Conservation (phyloP, 2,329 filamentous ascomycete genomes). For the Aspergillus persii region DNA sequence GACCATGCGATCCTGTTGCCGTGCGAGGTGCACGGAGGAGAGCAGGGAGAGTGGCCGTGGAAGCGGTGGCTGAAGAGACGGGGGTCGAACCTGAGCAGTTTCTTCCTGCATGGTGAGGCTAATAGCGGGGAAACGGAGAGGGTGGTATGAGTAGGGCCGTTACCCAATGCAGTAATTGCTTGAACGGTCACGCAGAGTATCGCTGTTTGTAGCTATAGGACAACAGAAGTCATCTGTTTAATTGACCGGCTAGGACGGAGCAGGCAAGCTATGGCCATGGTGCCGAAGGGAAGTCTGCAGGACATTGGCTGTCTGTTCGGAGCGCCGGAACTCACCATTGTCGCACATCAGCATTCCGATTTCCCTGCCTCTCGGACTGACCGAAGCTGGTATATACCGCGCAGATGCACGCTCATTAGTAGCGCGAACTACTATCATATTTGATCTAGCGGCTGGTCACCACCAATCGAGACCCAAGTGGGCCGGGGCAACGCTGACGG, state of each 20-base stretch:
- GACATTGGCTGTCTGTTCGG: not conserved
- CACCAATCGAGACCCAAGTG: not conserved
- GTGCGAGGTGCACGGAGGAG: constrained; percentile 42
- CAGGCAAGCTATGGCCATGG: not conserved
- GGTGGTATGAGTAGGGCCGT: not conserved
- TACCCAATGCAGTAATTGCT: not conserved
- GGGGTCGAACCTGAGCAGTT: constrained; percentile 11
- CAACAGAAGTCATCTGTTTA: not conserved
- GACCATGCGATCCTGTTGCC: constrained; percentile 67
- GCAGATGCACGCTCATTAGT: not conserved
- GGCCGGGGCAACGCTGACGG: not conserved
- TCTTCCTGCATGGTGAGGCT: constrained; percentile 6
- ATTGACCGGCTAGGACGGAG: not conserved
- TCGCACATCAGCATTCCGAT: not conserved
- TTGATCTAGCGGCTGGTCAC: not conserved
- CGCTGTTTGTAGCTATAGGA: not conserved
- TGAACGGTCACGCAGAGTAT: not conserved
- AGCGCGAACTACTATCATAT: not conserved
- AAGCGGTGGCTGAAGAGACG: constrained; percentile 14
- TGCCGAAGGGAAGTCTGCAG: not conserved
- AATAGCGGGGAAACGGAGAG: not conserved
- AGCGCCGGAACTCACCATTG: not conserved
- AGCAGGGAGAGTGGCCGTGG: constrained; percentile 18
- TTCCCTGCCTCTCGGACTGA: not conserved
- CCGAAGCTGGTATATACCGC: not conserved